Conservation (phyloP, 129 eudicot genomes). For the Chrysanthemum seticuspe region DNA sequence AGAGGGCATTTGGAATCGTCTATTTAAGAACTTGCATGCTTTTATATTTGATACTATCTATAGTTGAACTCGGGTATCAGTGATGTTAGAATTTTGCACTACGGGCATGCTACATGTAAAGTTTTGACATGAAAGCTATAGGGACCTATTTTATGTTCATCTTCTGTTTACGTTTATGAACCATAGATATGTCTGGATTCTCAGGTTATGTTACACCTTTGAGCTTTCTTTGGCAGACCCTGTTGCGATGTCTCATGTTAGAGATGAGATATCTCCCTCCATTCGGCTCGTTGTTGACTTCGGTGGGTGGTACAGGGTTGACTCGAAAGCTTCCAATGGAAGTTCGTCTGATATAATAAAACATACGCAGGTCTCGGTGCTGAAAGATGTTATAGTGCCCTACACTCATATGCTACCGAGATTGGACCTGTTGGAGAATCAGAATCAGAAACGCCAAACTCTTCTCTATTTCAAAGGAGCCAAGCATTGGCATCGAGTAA, state of each 20-base stretch:
- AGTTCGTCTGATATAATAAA: constrained; percentile 66
- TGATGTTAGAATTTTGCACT: neutral
- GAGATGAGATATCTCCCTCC: constrained; percentile 75
- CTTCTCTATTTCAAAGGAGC: constrained; percentile 96
- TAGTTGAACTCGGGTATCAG: neutral
- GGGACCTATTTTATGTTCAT: constrained; percentile 2
- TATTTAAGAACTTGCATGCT: neutral
- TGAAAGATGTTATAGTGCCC: constrained; percentile 90
- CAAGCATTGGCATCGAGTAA: constrained; percentile 69
- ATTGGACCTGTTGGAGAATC: constrained; percentile 51
- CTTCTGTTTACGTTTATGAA: constrained; percentile 11
- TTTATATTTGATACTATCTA: neutral
- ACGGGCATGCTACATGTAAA: constrained; percentile 3
- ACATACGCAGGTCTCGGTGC: constrained; percentile 92
- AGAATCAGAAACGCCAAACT: constrained; percentile 57
- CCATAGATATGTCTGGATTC: constrained; percentile 31
- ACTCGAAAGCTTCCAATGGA: constrained; percentile 60
- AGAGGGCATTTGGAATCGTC: neutral
- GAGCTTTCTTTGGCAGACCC: constrained; percentile 99
- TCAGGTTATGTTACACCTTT: constrained; percentile 90
- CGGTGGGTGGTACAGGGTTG: constrained; percentile 93
- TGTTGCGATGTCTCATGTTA: constrained; percentile 95
- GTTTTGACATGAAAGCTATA: neutral
- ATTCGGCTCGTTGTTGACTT: constrained; percentile 83
- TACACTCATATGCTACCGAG: constrained; percentile 80